phyloP scores from a whole-genome alignment of 1,284 basidiomycete genomes.

The Boletellus deceptivus region DNA sequence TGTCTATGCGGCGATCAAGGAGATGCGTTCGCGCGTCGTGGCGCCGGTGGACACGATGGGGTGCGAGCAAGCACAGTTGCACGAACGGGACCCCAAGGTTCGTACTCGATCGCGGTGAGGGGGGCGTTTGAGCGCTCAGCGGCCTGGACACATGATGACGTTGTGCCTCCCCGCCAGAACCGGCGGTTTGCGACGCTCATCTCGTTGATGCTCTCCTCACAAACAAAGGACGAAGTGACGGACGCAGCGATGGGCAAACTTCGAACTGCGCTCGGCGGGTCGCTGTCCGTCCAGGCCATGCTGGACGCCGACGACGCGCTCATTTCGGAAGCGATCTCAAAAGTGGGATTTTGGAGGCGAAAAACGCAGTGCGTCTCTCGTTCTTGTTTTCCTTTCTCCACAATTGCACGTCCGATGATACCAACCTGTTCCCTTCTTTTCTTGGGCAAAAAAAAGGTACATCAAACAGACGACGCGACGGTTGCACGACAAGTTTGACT shows the following conservation, averaged over 20 bases:
- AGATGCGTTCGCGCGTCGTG: conserved; percentile 68
- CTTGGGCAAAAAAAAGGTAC: conserved; percentile 44
- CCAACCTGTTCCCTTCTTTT: neutral
- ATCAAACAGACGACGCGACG: conserved; percentile 70
- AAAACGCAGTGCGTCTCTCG: conserved; percentile 65
- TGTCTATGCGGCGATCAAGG: conserved; percentile 72
- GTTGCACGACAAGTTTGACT: conserved; percentile 68
- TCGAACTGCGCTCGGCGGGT: conserved; percentile 71
- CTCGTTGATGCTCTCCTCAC: conserved; percentile 92
- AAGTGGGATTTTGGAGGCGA: conserved; percentile 91
- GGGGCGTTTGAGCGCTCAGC: too few species aligned
- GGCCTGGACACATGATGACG: neutral
- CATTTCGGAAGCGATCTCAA: conserved; percentile 76
- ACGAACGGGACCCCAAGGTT: conserved; percentile 69
- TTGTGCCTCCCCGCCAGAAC: conserved; percentile 45
- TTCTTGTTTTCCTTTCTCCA: neutral
- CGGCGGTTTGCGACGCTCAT: conserved; percentile 83
- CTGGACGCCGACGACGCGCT: conserved; percentile 59
- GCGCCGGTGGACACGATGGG: conserved; percentile 95
- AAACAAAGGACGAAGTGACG: conserved; percentile 93
- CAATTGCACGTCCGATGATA: neutral
- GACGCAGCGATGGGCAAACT: conserved; percentile 81
- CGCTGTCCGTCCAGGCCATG: conserved; percentile 73
- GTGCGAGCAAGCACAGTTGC: conserved; percentile 65
- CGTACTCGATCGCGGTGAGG: neutral